Conservation (phyloP, 2,329 filamentous ascomycete species). For the Paracoccidioides lutzii region DNA sequence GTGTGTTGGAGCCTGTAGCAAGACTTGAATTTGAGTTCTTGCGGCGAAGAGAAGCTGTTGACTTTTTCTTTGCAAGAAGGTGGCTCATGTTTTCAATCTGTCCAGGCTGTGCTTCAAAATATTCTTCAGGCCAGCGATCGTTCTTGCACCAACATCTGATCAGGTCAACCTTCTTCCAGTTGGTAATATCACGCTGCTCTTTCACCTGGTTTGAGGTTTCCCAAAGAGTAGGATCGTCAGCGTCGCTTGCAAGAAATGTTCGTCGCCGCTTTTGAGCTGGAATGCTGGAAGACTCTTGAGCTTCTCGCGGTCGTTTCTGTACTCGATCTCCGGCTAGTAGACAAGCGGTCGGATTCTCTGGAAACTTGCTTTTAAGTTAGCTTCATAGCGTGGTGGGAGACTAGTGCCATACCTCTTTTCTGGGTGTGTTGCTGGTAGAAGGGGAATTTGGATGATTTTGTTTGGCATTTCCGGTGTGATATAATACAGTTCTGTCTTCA, state of each 20-base stretch:
- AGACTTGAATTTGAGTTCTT: not conserved
- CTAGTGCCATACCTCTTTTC: too few relatives aligned
- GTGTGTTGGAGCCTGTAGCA: constrained; percentile 13
- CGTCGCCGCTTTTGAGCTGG: not conserved
- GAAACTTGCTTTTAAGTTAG: too few relatives aligned
- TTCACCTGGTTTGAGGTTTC: not conserved
- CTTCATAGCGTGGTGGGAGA: too few relatives aligned
- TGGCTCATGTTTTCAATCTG: not conserved
- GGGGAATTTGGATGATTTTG: not conserved
- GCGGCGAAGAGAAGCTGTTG: not conserved
- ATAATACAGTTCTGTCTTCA: not conserved
- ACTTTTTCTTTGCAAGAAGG: not conserved
- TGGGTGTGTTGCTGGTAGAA: too few relatives aligned
- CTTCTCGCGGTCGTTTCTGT: not conserved
- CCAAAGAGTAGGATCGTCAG: not conserved
- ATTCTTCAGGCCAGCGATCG: not conserved
- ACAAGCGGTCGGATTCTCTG: not conserved
- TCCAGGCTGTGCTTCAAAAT: not conserved
- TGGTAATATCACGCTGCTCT: not conserved
- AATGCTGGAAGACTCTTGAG: not conserved
- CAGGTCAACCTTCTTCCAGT: not conserved
- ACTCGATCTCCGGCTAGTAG: not conserved
- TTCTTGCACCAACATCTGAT: not conserved
- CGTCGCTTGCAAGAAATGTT: not conserved
- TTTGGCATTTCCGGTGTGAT: not conserved